Conservation (phyloP, 2,329 filamentous ascomycete species). For the Hawksworthiomyces lignivorus region DNA sequence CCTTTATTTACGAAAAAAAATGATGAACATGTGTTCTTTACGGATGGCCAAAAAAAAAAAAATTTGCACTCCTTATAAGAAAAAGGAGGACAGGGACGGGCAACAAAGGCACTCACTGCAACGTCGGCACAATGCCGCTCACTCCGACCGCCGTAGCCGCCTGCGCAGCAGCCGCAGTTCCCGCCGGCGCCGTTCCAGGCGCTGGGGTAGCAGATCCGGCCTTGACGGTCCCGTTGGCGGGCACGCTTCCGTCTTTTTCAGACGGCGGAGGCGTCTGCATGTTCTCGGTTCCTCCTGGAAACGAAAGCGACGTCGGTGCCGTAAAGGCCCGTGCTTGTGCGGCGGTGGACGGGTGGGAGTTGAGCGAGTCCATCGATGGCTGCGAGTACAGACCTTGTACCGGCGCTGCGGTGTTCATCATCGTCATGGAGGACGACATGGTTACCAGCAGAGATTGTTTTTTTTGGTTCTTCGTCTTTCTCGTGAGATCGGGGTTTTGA, state of each 20-base stretch:
- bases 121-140: slow-evolving; percentile 84
- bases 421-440: slow-evolving; percentile 13
- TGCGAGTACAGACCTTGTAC: slow-evolving; percentile 15
- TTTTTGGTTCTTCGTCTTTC: not conserved
- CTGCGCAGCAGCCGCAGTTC: slow-evolving; percentile 60
- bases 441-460: slow-evolving; percentile 1
- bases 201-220: slow-evolving; percentile 10
- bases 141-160: slow-evolving; percentile 76
- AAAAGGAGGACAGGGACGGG: not conserved
- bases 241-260: slow-evolving; percentile 16
- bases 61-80: not conserved
- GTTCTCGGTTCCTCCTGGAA: slow-evolving; percentile 51
- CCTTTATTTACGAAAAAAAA: slow-evolving; percentile 45
- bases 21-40: slow-evolving; percentile 16
- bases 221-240: slow-evolving; percentile 15
- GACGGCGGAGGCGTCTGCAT: slow-evolving; percentile 16
- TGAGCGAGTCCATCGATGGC: slow-evolving; percentile 70
- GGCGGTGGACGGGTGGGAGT: slow-evolving; percentile 85
- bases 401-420: slow-evolving; percentile 12
- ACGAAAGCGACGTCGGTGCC: slow-evolving; percentile 84
- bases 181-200: slow-evolving; percentile 13
- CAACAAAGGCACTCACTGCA: slow-evolving; percentile 62
- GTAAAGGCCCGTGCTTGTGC: slow-evolving; percentile 94
- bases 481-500: not conserved
- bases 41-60: too few species aligned